Conservation (phyloP, 352 stramenopile species). For the Phytophthora pluvialis region DNA sequence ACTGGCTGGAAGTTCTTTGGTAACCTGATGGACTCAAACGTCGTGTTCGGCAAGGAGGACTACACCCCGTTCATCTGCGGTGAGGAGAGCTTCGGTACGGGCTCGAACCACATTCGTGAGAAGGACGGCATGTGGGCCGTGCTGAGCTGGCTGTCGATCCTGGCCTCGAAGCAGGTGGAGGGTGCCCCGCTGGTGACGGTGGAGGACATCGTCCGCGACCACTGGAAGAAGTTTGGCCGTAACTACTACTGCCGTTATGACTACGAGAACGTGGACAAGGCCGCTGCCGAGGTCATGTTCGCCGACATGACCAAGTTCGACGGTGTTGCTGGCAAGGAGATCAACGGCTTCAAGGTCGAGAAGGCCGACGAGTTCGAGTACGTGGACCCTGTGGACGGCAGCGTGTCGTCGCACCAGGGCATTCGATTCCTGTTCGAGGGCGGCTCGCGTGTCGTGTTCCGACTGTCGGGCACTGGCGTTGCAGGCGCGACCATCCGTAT, state of each 20-base stretch:
- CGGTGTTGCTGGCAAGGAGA: constrained; percentile 63
- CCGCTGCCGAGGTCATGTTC: constrained; percentile 77
- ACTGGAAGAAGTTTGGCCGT: constrained; percentile 97
- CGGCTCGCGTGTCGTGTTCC: constrained; percentile 96
- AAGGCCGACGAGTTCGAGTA: constrained; percentile 98
- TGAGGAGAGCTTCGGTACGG: constrained; percentile 98
- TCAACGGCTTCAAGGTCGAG: constrained; percentile 85
- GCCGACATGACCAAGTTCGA: constrained; percentile 78
- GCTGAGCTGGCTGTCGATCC: constrained; percentile 98
- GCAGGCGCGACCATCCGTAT: constrained; percentile 97
- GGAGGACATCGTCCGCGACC: constrained; percentile 95
- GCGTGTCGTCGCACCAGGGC: constrained; percentile 95
- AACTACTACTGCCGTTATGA: constrained; percentile 99
- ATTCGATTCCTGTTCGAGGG: constrained; percentile 96
- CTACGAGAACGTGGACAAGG: constrained; percentile 98
- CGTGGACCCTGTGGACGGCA: constrained; percentile 98
- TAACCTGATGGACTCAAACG: constrained; percentile 99
- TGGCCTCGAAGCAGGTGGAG: constrained; percentile 90
- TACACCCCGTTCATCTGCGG: constrained; percentile 99
- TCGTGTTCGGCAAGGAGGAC: constrained; percentile 95
- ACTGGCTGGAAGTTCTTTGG: constrained; percentile 99
- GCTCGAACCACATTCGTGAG: constrained; percentile 99
- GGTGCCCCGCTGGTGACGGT: constrained; percentile 93
- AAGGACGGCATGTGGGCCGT: constrained; percentile 99
- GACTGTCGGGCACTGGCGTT: constrained; percentile 97